These are phyloP conservation scores for Erodium trifolium DNA, from an alignment of 441 rosid genomes.

Conservation along the genomic window DNA sequence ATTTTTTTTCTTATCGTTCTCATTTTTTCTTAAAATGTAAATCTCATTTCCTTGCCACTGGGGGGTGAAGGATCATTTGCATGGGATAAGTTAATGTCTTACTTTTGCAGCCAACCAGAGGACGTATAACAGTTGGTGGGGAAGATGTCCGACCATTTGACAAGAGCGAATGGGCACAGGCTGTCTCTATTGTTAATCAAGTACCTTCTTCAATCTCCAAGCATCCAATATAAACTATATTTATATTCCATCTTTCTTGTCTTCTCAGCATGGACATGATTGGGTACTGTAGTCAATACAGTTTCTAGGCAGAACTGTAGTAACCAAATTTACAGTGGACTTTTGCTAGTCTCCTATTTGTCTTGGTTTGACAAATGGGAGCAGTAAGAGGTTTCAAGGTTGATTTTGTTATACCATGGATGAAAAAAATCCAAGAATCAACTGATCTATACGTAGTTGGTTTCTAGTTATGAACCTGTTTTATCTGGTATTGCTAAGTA, in stretches of 20 bases:
- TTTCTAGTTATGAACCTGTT: too few species aligned
- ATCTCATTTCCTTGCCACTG: slow-evolving; percentile 9
- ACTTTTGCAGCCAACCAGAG: slow-evolving; percentile 66
- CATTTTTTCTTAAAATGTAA: slow-evolving; percentile 3
- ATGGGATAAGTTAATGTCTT: slow-evolving; percentile 20
- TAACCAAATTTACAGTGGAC: background rate
- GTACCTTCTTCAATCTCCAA: slow-evolving; percentile 29
- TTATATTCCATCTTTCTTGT: background rate
- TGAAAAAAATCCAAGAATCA: background rate
- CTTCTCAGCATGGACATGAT: background rate
- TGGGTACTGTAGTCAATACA: slow-evolving; percentile 8
- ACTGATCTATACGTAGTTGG: too few species aligned
- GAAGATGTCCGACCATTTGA: slow-evolving; percentile 89
- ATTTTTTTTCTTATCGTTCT: background rate
- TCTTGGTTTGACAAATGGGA: slow-evolving; percentile 8
- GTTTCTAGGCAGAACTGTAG: background rate
- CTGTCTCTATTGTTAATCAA: slow-evolving; percentile 87
- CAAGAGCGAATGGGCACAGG: slow-evolving; percentile 84
- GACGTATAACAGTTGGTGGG: slow-evolving; percentile 73
- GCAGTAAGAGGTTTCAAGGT: slow-evolving; percentile 2
- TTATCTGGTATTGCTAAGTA: too few species aligned
- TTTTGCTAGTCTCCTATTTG: background rate
- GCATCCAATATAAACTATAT: background rate
- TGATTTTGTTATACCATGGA: background rate
- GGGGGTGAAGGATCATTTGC: slow-evolving; percentile 14